Percentiles rank a stretch among this genome's conserved stretches.
These are phyloP conservation scores for Coemansia sp. DNA, from an alignment of 192 early-diverging fungal species.

Conservation along the genomic window DNA sequence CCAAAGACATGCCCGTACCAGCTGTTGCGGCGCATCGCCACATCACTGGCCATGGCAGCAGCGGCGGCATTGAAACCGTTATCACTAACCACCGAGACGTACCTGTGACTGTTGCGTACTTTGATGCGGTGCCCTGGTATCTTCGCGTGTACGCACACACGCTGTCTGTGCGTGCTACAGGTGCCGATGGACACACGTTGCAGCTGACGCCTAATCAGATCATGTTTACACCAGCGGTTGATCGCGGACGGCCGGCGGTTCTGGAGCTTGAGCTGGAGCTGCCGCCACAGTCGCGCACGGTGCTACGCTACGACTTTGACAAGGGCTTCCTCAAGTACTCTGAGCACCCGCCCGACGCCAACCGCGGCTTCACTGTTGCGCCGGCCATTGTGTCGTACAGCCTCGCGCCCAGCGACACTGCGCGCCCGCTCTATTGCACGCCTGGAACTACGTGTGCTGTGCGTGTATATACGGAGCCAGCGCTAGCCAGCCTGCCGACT, in stretches of 20 bases:
- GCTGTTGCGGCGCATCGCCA: constrained; percentile 36
- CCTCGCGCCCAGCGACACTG: constrained; percentile 15
- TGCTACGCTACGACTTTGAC: constrained; percentile 79
- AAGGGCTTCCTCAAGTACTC: constrained; percentile 92
- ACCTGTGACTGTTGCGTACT: constrained; percentile 58
- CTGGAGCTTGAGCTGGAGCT: constrained; percentile 71
- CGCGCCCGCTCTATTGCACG: constrained; percentile 20
- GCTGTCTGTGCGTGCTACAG: constrained; percentile 54
- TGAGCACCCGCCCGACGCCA: constrained; percentile 95
- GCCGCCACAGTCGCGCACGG: constrained; percentile 67
- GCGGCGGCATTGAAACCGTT: constrained; percentile 74
- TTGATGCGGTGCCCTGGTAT: constrained; percentile 89
- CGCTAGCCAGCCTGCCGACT: constrained; percentile 89
- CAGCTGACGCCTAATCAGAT: constrained; percentile 13
- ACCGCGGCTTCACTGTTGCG: constrained; percentile 91
- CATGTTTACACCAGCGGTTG: constrained; percentile 71
- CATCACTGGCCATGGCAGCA: constrained; percentile 69
- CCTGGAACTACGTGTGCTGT: constrained; percentile 26
- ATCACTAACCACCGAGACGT: constrained; percentile 66
- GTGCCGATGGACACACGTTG: constrained; percentile 3
- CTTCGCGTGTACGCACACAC: constrained; percentile 90
- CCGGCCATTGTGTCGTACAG: constrained; percentile 61
- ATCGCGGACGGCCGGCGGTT: constrained; percentile 75
- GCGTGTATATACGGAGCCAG: constrained; percentile 76
- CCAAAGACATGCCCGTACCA: neutral